Evolutionary conservation across 495 filamentous ascomycete species (phyloP).

Genomic region (Penicillium pulvis): DNA sequence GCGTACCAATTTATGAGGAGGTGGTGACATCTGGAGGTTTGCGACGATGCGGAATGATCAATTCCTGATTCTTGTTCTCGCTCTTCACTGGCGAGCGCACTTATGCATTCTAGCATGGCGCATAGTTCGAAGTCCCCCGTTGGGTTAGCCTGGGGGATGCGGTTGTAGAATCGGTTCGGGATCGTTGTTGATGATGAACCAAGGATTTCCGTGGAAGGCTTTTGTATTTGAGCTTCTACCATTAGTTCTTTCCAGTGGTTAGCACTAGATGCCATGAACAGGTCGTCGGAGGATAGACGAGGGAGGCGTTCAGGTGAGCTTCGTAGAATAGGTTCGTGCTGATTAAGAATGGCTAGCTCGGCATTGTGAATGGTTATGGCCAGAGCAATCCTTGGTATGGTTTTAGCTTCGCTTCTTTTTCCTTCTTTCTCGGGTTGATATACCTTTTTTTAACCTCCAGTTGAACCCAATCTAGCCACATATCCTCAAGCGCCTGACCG

Average conservation of each 20-base stretch:
- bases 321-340: constrained; percentile 33
- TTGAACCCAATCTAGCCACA: constrained; percentile 19
- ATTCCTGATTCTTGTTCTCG: background rate
- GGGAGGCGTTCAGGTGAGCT: constrained; percentile 17
- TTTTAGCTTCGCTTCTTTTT: background rate
- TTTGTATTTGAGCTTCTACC: constrained; percentile 4
- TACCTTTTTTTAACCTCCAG: constrained; percentile 24
- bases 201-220: background rate
- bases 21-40: constrained; percentile 2
- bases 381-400: constrained; percentile 18
- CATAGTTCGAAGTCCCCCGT: constrained; percentile 16
- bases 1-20: constrained; percentile 15
- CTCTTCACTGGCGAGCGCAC: constrained; percentile 14
- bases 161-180: background rate
- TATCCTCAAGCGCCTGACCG: constrained; percentile 20
- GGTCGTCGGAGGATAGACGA: constrained; percentile 21
- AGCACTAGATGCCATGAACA: constrained; percentile 36
- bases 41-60: background rate
- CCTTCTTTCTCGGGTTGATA: background rate
- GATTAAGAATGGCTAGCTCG: constrained; percentile 31
- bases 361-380: constrained; percentile 31
- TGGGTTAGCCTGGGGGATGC: background rate
- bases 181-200: background rate
- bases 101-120: constrained; percentile 18
- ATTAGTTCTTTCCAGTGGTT: constrained; percentile 24